phyloP scores from a whole-genome alignment of 2,329 filamentous ascomycete species.

The Pestalotiopsis sp. region DNA sequence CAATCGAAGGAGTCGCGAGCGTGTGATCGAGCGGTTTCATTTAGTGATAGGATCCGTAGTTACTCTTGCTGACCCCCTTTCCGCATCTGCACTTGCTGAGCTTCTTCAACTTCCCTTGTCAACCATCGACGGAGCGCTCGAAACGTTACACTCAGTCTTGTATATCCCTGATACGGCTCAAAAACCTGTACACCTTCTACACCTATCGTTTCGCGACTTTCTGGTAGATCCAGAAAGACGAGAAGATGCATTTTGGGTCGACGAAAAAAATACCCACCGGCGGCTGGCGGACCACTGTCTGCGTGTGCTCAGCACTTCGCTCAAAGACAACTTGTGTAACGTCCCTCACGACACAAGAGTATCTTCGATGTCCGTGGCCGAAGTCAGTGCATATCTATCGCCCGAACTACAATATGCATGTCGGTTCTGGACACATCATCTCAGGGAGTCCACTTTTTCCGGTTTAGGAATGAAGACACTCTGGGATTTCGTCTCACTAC shows the following conservation, averaged over 20 bases:
- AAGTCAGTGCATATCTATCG: slow-evolving; percentile 25
- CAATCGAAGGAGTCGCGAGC: background rate
- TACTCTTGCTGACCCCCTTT: background rate
- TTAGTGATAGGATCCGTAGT: background rate
- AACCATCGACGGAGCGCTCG: background rate
- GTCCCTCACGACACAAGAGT: slow-evolving; percentile 27
- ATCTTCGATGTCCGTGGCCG: slow-evolving; percentile 21
- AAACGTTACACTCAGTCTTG: background rate
- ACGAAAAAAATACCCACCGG: background rate
- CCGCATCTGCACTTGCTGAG: background rate
- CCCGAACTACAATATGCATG: slow-evolving; percentile 40
- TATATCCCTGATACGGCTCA: background rate
- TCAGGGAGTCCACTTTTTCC: slow-evolving; percentile 22
- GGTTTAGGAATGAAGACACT: background rate
- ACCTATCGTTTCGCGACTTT: slow-evolving; percentile 11
- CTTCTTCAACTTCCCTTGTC: background rate
- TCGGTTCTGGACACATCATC: slow-evolving; percentile 40
- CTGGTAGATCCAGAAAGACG: slow-evolving; percentile 4
- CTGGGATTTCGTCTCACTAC: too few relatives aligned
- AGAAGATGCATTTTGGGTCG: slow-evolving; percentile 1
- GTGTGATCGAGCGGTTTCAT: background rate
- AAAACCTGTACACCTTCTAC: background rate
- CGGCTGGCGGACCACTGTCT: slow-evolving; percentile 1
- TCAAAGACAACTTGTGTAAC: slow-evolving; percentile 26
- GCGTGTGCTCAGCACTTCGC: slow-evolving; percentile 17